These are phyloP conservation scores for Boletus pseudo-olivaceus DNA, from an alignment of 768 basidiomycete species.

Conservation along the genomic window DNA sequence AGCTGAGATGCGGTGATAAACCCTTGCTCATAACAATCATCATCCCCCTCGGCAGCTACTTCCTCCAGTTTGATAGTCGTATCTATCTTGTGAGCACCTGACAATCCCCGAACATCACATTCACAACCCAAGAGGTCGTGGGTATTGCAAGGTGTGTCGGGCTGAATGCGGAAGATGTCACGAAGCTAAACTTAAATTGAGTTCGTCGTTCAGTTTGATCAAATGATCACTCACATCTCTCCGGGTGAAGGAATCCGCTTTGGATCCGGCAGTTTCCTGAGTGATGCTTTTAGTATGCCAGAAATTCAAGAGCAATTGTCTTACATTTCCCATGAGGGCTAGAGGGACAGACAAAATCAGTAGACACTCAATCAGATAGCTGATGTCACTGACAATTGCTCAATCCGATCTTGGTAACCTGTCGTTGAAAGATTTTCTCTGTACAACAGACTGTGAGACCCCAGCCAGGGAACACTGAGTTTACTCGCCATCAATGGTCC, in stretches of 20 bases:
- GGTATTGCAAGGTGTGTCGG: constrained; percentile 78
- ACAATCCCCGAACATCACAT: constrained; percentile 42
- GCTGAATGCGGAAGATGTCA: constrained; percentile 88
- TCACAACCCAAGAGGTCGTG: constrained; percentile 87
- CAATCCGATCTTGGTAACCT: constrained; percentile 90
- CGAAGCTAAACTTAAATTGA: constrained; percentile 54
- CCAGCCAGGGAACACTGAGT: not conserved
- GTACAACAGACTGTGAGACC: constrained; percentile 4
- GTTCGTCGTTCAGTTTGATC: not conserved
- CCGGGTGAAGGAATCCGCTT: constrained; percentile 80
- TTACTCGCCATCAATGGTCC: constrained; percentile 80
- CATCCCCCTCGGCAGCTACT: constrained; percentile 27
- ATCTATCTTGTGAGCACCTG: not conserved
- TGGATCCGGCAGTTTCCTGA: constrained; percentile 49
- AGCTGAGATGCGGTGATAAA: constrained; percentile 69
- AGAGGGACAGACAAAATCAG: constrained; percentile 8
- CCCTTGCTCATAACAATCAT: constrained; percentile 36
- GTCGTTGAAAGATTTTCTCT: constrained; percentile 93
- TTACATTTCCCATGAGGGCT: constrained; percentile 74
- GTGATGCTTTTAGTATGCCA: constrained; percentile 6
- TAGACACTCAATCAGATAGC: not conserved
- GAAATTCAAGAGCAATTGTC: constrained; percentile 3
- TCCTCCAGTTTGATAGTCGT: constrained; percentile 21
- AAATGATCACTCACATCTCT: constrained; percentile 62
- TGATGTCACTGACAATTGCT: constrained; percentile 65